phyloP scores from a whole-genome alignment of 345 rosid genomes.

The Syzygium aromaticum region DNA sequence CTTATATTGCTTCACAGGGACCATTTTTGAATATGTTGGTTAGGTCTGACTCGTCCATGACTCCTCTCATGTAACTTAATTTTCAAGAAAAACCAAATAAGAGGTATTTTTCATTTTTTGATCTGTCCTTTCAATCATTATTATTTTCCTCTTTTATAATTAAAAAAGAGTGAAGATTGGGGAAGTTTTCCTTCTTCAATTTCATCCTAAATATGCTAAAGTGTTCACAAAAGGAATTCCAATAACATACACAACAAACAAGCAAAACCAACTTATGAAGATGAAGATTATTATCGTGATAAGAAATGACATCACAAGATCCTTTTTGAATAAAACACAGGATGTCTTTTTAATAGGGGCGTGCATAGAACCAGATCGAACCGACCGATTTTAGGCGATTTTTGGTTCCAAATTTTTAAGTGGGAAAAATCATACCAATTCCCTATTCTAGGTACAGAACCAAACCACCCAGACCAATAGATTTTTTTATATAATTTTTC shows the following conservation, averaged over 20 bases:
- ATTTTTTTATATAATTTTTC: too few species aligned
- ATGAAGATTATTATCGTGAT: neutral
- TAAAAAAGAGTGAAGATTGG: neutral
- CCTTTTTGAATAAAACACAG: neutral
- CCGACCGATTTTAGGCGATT: too few species aligned
- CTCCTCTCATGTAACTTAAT: neutral
- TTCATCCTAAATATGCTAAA: neutral
- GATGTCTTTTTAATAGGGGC: neutral
- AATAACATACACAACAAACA: neutral
- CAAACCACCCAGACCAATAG: too few species aligned
- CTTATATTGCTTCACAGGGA: neutral
- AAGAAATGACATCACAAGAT: neutral
- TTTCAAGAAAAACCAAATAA: neutral
- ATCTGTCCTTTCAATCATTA: neutral
- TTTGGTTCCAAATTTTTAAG: neutral
- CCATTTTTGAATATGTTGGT: fast-evolving
- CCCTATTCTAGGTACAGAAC: neutral
- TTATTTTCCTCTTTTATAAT: neutral
- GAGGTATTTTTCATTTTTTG: neutral
- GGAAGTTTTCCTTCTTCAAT: neutral
- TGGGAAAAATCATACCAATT: neutral
- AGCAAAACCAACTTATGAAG: neutral
- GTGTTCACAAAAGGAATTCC: neutral
- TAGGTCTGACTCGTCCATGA: fast-evolving
- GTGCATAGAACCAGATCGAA: fast-evolving